Conservation (phyloP, 2,329 filamentous ascomycete species). For the Orbilia quercus region DNA sequence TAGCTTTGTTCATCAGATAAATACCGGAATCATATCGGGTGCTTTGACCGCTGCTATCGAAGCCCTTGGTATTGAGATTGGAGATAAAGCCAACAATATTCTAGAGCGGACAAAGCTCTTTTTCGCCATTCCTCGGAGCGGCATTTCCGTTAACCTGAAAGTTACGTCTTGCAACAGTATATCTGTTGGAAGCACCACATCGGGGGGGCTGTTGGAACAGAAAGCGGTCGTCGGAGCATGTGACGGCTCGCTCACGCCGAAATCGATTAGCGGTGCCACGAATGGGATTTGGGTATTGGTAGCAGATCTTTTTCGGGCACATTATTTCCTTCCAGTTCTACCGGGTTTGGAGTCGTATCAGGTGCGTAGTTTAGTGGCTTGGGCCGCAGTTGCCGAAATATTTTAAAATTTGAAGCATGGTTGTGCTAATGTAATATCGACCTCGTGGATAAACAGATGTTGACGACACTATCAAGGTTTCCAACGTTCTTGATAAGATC, state of each 20-base stretch:
- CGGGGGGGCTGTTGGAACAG: conserved; percentile 31
- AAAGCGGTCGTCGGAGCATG: conserved; percentile 24
- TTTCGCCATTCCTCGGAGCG: conserved; percentile 32
- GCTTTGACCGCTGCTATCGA: conserved; percentile 32
- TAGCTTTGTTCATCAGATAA: conserved; percentile 27
- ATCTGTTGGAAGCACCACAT: conserved; percentile 22
- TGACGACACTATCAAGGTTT: conserved; percentile 95
- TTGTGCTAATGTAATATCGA: not conserved
- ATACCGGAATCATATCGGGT: conserved; percentile 16
- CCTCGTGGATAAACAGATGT: conserved; percentile 72
- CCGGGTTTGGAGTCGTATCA: conserved; percentile 40
- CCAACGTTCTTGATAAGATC: conserved; percentile 79
- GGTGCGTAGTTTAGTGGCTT: conserved; percentile 16
- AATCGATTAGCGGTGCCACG: conserved; percentile 22
- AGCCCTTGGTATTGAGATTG: conserved; percentile 39
- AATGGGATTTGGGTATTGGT: conserved; percentile 29
- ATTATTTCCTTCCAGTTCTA: conserved; percentile 31
- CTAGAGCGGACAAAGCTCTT: conserved; percentile 42
- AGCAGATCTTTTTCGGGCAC: conserved; percentile 12
- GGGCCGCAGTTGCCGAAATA: too few relatives aligned
- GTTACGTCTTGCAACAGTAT: conserved; percentile 25
- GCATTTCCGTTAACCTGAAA: conserved; percentile 23
- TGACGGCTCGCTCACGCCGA: conserved; percentile 14
- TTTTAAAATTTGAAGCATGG: not conserved
- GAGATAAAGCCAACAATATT: conserved; percentile 32